Evolutionary conservation across 2,329 filamentous ascomycete genomes (phyloP).

Genomic region (Fusarium luffae): DNA sequence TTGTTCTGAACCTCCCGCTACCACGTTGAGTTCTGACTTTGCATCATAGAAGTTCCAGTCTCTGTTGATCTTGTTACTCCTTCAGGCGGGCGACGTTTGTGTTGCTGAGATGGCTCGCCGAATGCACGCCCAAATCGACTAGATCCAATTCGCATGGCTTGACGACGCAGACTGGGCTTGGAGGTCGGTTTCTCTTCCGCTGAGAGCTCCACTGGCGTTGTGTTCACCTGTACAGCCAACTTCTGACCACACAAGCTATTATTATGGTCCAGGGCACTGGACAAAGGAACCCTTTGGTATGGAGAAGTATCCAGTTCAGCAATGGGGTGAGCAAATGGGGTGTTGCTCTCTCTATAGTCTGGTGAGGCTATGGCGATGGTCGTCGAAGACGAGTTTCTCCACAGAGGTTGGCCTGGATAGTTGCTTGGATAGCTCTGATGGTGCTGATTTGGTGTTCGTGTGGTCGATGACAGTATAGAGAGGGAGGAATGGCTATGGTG

Average conservation of each 20-base stretch:
- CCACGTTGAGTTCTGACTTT: background rate
- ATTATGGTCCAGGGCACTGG: background rate
- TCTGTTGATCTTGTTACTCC: background rate
- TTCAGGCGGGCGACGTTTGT: background rate
- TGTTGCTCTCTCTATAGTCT: background rate
- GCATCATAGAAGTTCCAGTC: no score
- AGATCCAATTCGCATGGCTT: background rate
- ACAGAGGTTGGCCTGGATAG: constrained; percentile 13
- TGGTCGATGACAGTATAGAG: background rate
- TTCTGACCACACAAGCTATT: background rate
- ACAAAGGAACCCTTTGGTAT: constrained; percentile 13
- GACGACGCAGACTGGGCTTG: background rate
- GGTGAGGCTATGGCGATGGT: constrained; percentile 8
- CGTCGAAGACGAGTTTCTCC: constrained; percentile 23
- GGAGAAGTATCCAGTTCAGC: constrained; percentile 26
- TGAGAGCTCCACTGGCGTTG: constrained; percentile 19
- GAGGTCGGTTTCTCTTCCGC: background rate
- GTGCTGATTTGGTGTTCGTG: background rate
- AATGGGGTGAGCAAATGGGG: background rate
- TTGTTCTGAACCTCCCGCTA: background rate
- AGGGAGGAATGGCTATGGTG: background rate
- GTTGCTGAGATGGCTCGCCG: background rate
- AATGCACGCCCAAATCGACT: background rate
- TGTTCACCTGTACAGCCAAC: constrained; percentile 20
- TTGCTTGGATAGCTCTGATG: background rate